Conservation (phyloP, 139 green algal species). For the Marvania coccoides region DNA sequence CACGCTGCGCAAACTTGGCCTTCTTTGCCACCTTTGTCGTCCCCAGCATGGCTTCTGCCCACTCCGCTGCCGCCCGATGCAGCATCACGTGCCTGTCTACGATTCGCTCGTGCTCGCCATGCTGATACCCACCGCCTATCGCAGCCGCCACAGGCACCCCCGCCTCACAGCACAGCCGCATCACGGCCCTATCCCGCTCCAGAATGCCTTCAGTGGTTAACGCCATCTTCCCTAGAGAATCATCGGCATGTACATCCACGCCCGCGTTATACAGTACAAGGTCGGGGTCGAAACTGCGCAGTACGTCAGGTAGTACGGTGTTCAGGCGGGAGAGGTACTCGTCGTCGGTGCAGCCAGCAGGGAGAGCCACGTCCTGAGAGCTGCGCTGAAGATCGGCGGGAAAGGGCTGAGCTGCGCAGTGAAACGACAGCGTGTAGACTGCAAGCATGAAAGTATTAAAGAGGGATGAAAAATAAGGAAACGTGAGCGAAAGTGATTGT, state of each 20-base stretch:
- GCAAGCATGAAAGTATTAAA: too few species aligned
- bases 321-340: slow-evolving; percentile 20
- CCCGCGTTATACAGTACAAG: slow-evolving; percentile 55
- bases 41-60: not conserved
- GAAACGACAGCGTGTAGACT: slow-evolving; percentile 50
- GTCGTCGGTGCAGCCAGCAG: slow-evolving; percentile 13
- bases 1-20: too few species aligned
- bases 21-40: too few species aligned
- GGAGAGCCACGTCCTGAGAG: slow-evolving; percentile 37
- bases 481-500: too few species aligned
- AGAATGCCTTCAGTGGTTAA: slow-evolving; percentile 37
- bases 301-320: slow-evolving; percentile 1
- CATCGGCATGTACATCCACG: slow-evolving; percentile 46
- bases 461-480: too few species aligned
- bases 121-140: slow-evolving; percentile 50
- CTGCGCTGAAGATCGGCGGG: slow-evolving; percentile 13
- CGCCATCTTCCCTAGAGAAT: slow-evolving; percentile 32
- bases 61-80: slow-evolving; percentile 25
- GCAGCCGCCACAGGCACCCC: slow-evolving; percentile 33
- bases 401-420: slow-evolving; percentile 46
- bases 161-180: slow-evolving; percentile 16
- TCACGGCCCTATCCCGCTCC: slow-evolving; percentile 29
- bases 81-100: slow-evolving; percentile 39
- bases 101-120: slow-evolving; percentile 11
- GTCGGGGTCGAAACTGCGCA: slow-evolving; percentile 16